A percentile compares a stretch with the other conserved stretches of the same genome.
Evolutionary conservation across 306 rosid genomes (phyloP).

Genomic region (Alnus glutinosa): DNA sequence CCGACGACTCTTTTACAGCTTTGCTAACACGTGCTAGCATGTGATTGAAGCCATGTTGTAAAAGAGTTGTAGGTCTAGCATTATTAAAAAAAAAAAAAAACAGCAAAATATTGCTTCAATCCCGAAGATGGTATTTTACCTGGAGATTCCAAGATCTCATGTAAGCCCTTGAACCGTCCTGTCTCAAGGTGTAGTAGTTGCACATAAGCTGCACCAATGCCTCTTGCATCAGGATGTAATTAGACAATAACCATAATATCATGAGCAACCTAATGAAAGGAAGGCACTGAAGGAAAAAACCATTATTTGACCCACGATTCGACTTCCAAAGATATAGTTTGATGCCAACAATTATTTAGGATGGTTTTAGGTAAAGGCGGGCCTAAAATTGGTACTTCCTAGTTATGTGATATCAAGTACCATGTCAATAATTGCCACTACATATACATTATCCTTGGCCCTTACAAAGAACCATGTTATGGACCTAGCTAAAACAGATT

Average conservation of each 20-base stretch:
- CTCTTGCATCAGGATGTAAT: conserved; percentile 25
- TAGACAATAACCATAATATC: not conserved
- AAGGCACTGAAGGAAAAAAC: not conserved
- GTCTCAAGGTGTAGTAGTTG: conserved; percentile 84
- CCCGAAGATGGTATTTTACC: conserved; percentile 43
- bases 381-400: too few relatives aligned
- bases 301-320: not conserved
- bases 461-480: not conserved
- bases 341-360: not conserved
- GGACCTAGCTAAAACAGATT: not conserved
- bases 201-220: conserved; percentile 75
- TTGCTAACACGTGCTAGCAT: too few relatives aligned
- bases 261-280: not conserved
- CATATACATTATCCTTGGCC: not conserved
- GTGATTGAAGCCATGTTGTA: too few relatives aligned
- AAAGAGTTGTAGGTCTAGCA: too few relatives aligned
- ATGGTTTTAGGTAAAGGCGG: not conserved
- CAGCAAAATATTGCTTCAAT: not conserved
- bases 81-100: too few relatives aligned
- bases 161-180: conserved; percentile 87
- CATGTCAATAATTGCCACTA: not conserved
- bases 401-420: too few relatives aligned
- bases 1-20: too few relatives aligned
- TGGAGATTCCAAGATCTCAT: conserved; percentile 83
- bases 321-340: not conserved